A percentile compares a stretch with the other conserved stretches of the same genome.
Conservation (phyloP, 1,139 yeast genomes). For the Nakaseomyces bracarensis region DNA sequence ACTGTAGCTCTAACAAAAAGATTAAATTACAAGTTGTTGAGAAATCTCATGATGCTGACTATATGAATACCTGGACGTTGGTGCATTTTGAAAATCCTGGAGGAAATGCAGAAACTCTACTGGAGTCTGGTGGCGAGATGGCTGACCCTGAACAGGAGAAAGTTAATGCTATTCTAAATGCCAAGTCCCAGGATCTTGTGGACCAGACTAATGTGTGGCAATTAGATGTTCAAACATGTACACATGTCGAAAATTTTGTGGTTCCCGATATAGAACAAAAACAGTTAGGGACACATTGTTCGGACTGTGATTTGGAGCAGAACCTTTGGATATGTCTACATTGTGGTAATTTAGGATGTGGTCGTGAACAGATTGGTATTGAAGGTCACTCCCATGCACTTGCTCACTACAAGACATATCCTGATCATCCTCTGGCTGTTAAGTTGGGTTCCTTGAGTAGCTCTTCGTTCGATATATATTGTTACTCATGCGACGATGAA, state of each 20-base stretch:
- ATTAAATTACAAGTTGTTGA: conserved; percentile 71
- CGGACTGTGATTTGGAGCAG: conserved; percentile 57
- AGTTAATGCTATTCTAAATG: conserved; percentile 45
- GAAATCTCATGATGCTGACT: conserved; percentile 59
- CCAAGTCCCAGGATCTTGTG: conserved; percentile 58
- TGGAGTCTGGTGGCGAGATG: conserved; percentile 9
- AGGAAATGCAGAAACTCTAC: conserved; percentile 5
- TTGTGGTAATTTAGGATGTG: conserved; percentile 89
- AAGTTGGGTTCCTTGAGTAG: conserved; percentile 82
- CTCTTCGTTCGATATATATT: conserved; percentile 67
- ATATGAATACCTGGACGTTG: conserved; percentile 37
- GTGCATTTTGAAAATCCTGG: conserved; percentile 10
- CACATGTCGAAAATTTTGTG: conserved; percentile 52
- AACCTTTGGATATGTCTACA: conserved; percentile 88
- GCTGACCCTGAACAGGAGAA: conserved; percentile 18
- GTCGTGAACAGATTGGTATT: conserved; percentile 85
- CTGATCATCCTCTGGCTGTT: conserved; percentile 71
- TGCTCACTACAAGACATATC: conserved; percentile 47
- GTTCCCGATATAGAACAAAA: conserved; percentile 33
- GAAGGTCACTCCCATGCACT: conserved; percentile 90
- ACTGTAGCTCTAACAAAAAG: conserved; percentile 44
- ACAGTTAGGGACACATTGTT: conserved; percentile 41
- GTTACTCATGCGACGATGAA: conserved; percentile 85
- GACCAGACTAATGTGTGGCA: conserved; percentile 90
- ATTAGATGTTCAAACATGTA: conserved; percentile 72